These are phyloP conservation scores for Achaetomiella virescens DNA, from an alignment of 495 filamentous ascomycete species.

Conservation along the genomic window DNA sequence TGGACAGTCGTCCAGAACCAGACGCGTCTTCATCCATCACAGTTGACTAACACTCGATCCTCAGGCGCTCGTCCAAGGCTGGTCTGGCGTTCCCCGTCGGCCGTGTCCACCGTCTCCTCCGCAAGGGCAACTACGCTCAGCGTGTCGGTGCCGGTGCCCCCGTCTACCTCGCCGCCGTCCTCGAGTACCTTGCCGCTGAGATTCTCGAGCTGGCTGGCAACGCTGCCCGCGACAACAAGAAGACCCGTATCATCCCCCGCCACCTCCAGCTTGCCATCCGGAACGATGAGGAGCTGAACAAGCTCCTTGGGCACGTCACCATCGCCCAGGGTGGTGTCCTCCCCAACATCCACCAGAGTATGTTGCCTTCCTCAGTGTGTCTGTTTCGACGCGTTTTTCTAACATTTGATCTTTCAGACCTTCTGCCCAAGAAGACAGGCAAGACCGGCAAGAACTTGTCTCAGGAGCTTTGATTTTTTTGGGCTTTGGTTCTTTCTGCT, in stretches of 20 bases:
- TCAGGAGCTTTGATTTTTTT: constrained; percentile 73
- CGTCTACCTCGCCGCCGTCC: constrained; percentile 95
- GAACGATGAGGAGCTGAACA: constrained; percentile 99
- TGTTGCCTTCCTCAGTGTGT: constrained; percentile 31
- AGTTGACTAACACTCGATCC: constrained; percentile 28
- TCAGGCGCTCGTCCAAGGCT: constrained; percentile 95
- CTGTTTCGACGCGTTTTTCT: constrained; percentile 23
- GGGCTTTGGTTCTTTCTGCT: constrained; percentile 53
- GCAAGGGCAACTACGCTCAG: constrained; percentile 99
- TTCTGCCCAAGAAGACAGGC: constrained; percentile 94
- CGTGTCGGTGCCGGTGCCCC: constrained; percentile 99
- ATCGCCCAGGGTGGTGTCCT: constrained; percentile 99
- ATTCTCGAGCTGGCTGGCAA: constrained; percentile 99
- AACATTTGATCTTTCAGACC: constrained; percentile 56
- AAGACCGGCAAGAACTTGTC: constrained; percentile 85
- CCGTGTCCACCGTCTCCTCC: constrained; percentile 98
- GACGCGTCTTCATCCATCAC: constrained; percentile 24
- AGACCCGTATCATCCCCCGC: constrained; percentile 99
- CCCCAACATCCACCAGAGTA: constrained; percentile 98
- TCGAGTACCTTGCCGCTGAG: constrained; percentile 97
- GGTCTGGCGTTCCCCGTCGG: constrained; percentile 99
- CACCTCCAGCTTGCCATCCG: constrained; percentile 99
- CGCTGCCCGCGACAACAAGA: constrained; percentile 99
- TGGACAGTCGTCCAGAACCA: neutral
- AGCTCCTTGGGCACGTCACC: constrained; percentile 97